Base-by-base conservation (phyloP, 2,329 filamentous ascomycete genomes). In the Pseudogymnoascus sp. region DNA sequence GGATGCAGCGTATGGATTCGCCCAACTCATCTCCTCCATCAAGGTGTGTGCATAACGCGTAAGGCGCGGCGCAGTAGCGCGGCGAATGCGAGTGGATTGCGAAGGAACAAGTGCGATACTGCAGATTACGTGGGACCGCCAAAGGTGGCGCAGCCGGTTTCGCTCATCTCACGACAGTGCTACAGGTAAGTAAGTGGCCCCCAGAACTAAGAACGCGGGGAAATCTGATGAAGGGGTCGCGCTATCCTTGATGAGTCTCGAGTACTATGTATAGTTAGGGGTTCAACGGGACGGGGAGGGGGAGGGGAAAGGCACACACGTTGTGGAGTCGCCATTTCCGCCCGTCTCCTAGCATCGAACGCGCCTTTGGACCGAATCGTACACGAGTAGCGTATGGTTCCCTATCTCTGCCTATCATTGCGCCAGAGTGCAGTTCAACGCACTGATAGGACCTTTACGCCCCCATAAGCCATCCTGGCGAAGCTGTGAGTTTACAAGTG, bases 11-110 rank as follows among this genome's bases (percentile, higher is more conserved):
- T 22, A 22, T 22, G 20, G 20, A 22, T 2, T 22, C 20, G 20
- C 20, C 20, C 20, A 22, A 22, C 20, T 22, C 20, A 22, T 22
- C 20, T 22, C 20, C 20, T 16, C 25, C 47, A 32, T 16, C 28
- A 54, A 54, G 47, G 47, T 32, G 47, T 32, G 47, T 54, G 47
- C 47, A 54, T 54, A 54, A 54, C 47, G 47, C 47, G 47, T 54
- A 54, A 54, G 47, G 47, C 47, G 47, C 28, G 28, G 47, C 47
- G 28, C 47, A 54, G 47, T 54, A 54, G 47, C 47, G 43, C 43
- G 8, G 25, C 22, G 25, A 50, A 25, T 30, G 43, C 25, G n/a
- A 30, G 43, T 50, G 8, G 43, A 25, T 50, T 50, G 43, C 43
- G 47, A n/a, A 22, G 47, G 47, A 54, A 54, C 25, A 18, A 54